Evolutionary conservation across 345 rosid genomes (phyloP), one percentile per base, ranked within the genome.

Genomic region (Angophora floribunda): DNA sequence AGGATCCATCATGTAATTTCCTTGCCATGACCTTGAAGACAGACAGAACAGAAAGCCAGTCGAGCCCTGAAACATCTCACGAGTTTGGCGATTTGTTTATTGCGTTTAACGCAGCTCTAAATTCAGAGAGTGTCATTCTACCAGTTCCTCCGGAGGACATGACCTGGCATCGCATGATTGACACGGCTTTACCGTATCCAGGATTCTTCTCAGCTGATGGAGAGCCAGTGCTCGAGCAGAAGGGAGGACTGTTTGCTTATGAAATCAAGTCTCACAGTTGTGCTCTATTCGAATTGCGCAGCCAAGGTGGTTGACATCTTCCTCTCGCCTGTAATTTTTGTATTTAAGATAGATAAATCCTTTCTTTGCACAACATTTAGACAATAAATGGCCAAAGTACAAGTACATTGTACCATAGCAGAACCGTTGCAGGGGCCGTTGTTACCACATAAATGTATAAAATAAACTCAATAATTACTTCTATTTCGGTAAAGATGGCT

Each of bases 191-290:
- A 89, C 96, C 96, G 12, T 97, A 91, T 89, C 98, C 99, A 0
- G 96, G 95, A 32, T 98, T 98, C 90, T 96, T 98, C 94, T 93
- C 95, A 7, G 86, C 52, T 3, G 90, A 92, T 52, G 97, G 97
- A 30, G 93, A 92, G 89, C 91, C 93, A 12, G 93, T 95, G 85
- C 89, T 22, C 24, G 95, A 91, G 91, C 92, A 94, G 90, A 89
- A 89, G 91, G 86, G 13, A 32, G 97, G 96, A 51, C 88, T 90
- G 65, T 86, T 91, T 65, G 85, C 91, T 51, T 95, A 96, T 26
- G 92, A 94, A 92, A 93, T 98, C 97, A 95, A 96, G 91, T 91
- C 99, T 85, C 91, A 93, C 91, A 96, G 98, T 92, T 96, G 99
- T 89, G 90, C 91, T 24, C 90, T 98, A 85, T 96, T 98, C 90